Evolutionary conservation across 129 eudicot species (phyloP).

Genomic region (Tanacetum coccineum): DNA sequence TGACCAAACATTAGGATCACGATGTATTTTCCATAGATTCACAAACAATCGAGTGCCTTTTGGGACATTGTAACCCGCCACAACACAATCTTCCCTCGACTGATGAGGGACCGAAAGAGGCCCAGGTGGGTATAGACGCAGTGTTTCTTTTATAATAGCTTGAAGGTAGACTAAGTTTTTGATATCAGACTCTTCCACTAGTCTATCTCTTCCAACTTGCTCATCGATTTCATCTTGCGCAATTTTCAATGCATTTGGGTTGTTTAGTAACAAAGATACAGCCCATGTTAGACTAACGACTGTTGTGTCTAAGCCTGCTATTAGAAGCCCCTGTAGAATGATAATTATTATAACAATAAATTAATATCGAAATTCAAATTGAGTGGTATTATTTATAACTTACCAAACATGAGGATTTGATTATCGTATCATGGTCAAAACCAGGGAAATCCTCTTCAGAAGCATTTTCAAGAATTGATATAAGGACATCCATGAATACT

Average conservation of each 20-base stretch:
- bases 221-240: conserved; percentile 27
- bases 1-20: conserved; percentile 3
- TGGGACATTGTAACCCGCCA: conserved; percentile 31
- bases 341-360: too few species aligned
- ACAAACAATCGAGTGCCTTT: conserved; percentile 12
- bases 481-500: conserved; percentile 26
- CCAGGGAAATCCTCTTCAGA: conserved; percentile 24
- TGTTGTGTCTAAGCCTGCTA: too few species aligned
- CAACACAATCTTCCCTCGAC: conserved; percentile 24
- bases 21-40: conserved; percentile 27
- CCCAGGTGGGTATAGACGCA: conserved; percentile 22
- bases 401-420: conserved; percentile 34
- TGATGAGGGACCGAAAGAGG: conserved; percentile 33
- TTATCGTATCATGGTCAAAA: conserved; percentile 19
- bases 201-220: conserved; percentile 34
- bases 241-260: conserved; percentile 2
- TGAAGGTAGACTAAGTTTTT: conserved; percentile 28
- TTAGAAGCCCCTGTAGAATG: too few species aligned
- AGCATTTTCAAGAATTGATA: conserved; percentile 16
- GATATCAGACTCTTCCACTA: conserved; percentile 18
- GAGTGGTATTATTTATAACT: neutral
- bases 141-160: conserved; percentile 15
- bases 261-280: neutral
- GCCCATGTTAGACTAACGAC: too few species aligned
- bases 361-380: too few species aligned